Base-by-base conservation (phyloP, 208 protist genomes). In the Borovskyia barvae region DNA sequence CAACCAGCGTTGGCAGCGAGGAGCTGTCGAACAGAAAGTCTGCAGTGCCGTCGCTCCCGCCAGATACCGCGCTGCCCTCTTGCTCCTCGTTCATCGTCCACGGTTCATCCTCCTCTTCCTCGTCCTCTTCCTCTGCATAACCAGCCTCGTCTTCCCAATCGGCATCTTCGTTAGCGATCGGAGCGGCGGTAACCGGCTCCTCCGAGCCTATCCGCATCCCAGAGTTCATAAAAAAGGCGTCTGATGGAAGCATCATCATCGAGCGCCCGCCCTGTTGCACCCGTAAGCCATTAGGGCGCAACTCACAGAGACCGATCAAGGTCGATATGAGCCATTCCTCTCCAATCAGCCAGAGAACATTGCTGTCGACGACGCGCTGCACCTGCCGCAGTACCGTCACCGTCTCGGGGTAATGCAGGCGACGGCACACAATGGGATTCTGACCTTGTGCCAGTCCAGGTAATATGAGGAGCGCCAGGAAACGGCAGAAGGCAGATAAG, bases 291-390 rank as follows among this genome's bases (percentile, higher is more conserved):
- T 65, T 47, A 0, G 58, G 52, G 14, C 66, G 69, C 56, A 87
- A 66, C 64, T 93, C 78, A 60, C 77, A 82, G n/a, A 93, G 54
- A n/a, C 14, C 36, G 36, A 90, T 74, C 12, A 93, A 61, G 5
- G 73, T 72, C 51, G 76, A 45, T 6, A 89, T 62, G 14, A 93
- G 52, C 7, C 65, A 65, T 26, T 68, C 50, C 54, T 82, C 78
- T 19, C 77, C 77, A n/a, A 85, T 67, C 19, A 94, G 55, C 81
- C 81, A 92, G 17, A 90, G 72, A 46, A 88, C 82, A 54, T 94
- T 94, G 66, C 82, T 90, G 57, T 90, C 87, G 36, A 94, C 66
- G 2, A 94, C 74, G 2, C 82, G 78, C 69, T 94, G 82, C 56
- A 88, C 72, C 33, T 76, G 78, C 25, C 75, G 65, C 37, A 87